Evolutionary conservation across 805 yeast species (phyloP).

Genomic region (Nakazawaea ishiwadae): DNA sequence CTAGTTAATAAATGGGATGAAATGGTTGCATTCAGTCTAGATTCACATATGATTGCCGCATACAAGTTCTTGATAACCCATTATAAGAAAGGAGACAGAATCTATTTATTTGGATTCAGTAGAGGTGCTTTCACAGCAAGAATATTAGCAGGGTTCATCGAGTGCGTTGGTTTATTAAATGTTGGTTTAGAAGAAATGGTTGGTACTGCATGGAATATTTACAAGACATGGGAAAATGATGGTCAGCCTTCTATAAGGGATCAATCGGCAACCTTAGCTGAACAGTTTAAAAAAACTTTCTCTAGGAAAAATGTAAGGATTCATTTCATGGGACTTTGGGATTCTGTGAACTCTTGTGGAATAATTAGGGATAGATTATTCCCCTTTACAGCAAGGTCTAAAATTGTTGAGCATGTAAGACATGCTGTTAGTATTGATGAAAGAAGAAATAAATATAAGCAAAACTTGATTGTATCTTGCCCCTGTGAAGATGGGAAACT

Average conservation of each 20-base stretch:
- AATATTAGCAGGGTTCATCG: constrained; percentile 61
- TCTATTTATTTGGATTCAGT: constrained; percentile 54
- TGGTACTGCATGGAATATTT: constrained; percentile 58
- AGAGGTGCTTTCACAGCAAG: constrained; percentile 68
- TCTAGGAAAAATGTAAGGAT: constrained; percentile 40
- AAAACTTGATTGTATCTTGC: constrained; percentile 42
- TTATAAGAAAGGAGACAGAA: constrained; percentile 45
- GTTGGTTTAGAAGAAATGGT: constrained; percentile 53
- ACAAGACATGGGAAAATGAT: constrained; percentile 54
- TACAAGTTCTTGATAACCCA: constrained; percentile 27
- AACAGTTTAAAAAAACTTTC: constrained; percentile 52
- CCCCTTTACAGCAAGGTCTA: constrained; percentile 49
- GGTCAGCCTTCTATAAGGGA: constrained; percentile 50
- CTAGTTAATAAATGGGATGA: constrained; percentile 30
- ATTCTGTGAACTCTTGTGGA: constrained; percentile 66
- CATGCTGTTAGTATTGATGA: constrained; percentile 70
- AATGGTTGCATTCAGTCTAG: constrained; percentile 49
- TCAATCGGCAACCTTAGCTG: constrained; percentile 39
- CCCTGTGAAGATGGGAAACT: background rate
- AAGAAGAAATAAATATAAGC: constrained; percentile 58
- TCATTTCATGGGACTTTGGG: constrained; percentile 65
- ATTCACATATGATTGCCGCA: constrained; percentile 45
- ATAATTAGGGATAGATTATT: constrained; percentile 51
- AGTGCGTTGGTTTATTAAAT: constrained; percentile 54
- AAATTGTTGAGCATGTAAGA: constrained; percentile 52